Evolutionary conservation across 345 rosid species (phyloP), one percentile per base, ranked within the genome.

Genomic region (Dipteronia dyeriana): DNA sequence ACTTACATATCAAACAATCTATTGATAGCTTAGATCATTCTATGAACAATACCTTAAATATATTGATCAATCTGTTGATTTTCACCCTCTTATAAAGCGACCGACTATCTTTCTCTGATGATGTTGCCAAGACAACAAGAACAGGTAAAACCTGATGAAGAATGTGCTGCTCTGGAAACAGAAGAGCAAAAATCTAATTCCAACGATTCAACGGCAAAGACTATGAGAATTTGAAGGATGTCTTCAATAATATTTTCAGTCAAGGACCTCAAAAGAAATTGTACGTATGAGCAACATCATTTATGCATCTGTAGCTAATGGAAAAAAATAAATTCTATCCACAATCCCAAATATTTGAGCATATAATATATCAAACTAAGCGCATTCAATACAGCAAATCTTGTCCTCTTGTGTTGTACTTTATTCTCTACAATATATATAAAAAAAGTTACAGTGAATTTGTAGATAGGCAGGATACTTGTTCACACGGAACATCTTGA

Each of bases 401-500:
- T 47, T 34, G 69, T 65, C 63, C 53, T 45, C n/a, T 3, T 16
- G 25, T 7, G 54, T 23, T 29, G 67, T 22, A 31, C 19, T 29
- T 22, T 68, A 57, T 73, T 49, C 25, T 41, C 31, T 17, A 16
- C 39, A 38, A 26, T 38, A 74, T 62, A 7, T 1, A 41, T 8
- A 54, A 23, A 34, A 49, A 62, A 54, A 31, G 26, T 57, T 69
- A 70, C 29, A 31, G 80, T 68, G 78, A 60, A 76, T 43, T 20
- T 67, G 66, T 59, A 31, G 17, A 9, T 59, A 77, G 75, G 76
- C 71, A 89, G 97, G 99, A 96, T 96, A 96, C 99, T 94, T 96
- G 91, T 96, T 96, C 75, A 96, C 97, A 41, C 99, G 97, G 79
- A 96, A 96, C 99, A 96, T 96, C 85, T 96, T 98, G 51, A 87